Conservation (phyloP, 2,329 filamentous ascomycete genomes). For the Fusarium camptoceras region DNA sequence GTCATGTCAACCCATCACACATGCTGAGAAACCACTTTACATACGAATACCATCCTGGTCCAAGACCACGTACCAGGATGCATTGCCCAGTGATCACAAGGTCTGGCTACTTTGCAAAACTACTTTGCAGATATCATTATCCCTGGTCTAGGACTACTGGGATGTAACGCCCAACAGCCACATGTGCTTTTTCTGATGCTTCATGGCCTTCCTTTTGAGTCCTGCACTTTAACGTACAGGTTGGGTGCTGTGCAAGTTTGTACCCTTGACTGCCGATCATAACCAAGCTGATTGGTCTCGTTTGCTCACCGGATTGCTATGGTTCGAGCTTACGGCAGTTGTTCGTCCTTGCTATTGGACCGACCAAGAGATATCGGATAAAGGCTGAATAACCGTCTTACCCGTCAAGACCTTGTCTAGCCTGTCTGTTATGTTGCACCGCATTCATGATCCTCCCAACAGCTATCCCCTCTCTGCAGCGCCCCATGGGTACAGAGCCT, state of each 20-base stretch:
- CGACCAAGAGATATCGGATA: slow-evolving; percentile 9
- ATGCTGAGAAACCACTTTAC: slow-evolving; percentile 20
- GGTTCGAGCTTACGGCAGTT: slow-evolving; percentile 30
- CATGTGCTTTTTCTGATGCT: slow-evolving; percentile 9
- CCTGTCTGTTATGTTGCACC: slow-evolving; percentile 31
- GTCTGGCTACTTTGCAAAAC: slow-evolving; percentile 1
- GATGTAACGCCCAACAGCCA: slow-evolving; percentile 22
- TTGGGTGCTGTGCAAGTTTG: slow-evolving; percentile 15
- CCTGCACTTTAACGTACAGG: slow-evolving; percentile 9
- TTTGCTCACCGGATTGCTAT: slow-evolving; percentile 12
- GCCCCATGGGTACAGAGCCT: slow-evolving; percentile 43
- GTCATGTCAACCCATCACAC: slow-evolving; percentile 33
- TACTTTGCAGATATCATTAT: slow-evolving; percentile 6
- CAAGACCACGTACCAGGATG: not conserved
- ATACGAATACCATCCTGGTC: slow-evolving; percentile 12
- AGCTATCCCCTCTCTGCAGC: slow-evolving; percentile 26
- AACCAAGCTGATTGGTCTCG: slow-evolving; percentile 29
- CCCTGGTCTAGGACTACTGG: slow-evolving; percentile 19
- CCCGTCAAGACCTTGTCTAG: slow-evolving; percentile 33
- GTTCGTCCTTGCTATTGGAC: slow-evolving; percentile 36
- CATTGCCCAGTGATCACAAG: slow-evolving; percentile 1
- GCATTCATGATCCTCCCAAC: slow-evolving; percentile 39
- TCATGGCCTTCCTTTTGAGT: slow-evolving; percentile 1
- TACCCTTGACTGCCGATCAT: slow-evolving; percentile 30
- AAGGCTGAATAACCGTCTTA: slow-evolving; percentile 25